Base-by-base conservation (phyloP, 306 rosid species). In the Amphicarpaea edgeworthii region DNA sequence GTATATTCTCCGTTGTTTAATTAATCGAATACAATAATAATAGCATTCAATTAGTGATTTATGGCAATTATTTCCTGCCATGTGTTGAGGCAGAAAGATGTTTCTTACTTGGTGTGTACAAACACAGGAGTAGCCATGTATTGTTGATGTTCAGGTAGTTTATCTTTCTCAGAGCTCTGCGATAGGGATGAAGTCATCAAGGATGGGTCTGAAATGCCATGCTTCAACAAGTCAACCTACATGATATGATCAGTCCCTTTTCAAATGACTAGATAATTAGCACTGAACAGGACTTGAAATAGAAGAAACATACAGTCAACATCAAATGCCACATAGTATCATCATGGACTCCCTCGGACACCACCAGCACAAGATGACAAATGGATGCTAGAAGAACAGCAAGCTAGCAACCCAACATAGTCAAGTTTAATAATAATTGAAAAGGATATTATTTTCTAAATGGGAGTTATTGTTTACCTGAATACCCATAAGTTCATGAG, bases 181-280 rank as follows among this genome's bases (percentile, higher is more conserved):
- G 91, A 74, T 53, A 64, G 83, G 30, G 93, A 70, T 59, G 85
- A 85, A 73, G 77, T 61, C 59, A 83, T 58, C 53, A 80, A 81
- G 58, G 93, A 93, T 43, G 96, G 98, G 38, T 91, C 96, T 30
- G 93, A 82, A 63, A 93, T 88, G 79, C 90, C 94, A 63, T 93
- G 98, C 77, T 93, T 93, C 89, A 93, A 78, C 80, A 91, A 65
- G 79, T 93, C 98, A 68, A 89, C 96, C 98, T 93, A 84, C 83
- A 83, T 11, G 55, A 73, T 34, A 61, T 15, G 17, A 42, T 47
- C 16, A 10, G 32, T 45, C 64, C 68, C 30, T 47, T 43, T 34
- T 47, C 38, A 50, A 34, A n/a, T 47, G 32, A 60, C 55, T 11
- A 23, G 68, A 40, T 16, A 26, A 46, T 1, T 46, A 38, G 32